Base-by-base conservation (phyloP, 2,329 filamentous ascomycete species). In the Fusarium albosuccineum region DNA sequence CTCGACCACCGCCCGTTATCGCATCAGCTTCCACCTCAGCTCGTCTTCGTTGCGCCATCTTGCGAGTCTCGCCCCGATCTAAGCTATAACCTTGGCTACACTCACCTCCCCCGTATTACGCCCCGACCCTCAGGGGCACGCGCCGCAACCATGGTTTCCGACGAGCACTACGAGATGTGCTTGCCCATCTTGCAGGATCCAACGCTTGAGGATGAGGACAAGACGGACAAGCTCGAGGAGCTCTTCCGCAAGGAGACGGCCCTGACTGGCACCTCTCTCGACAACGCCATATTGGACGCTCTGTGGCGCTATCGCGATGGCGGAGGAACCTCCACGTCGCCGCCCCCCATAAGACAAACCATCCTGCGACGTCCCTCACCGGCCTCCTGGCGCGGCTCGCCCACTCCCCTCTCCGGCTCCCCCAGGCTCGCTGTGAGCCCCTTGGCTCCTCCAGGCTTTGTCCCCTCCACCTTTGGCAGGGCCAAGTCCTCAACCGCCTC, bases 91-190 rank as follows among this genome's bases (percentile, higher is more conserved):
- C 22, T 22, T 22, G 22, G 66, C 66, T 56, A 52, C 36, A 33
- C 54, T 54, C 45, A 45, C 48, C 30, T 44, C 34, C 46, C 45
- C 50, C 62, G 51, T 42, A 60, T 55, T 51, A 46, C 46, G 55
- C 51, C 49, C 44, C 44, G n/a, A 46, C 40, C 13, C 44, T 42
- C 30, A 48, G 61, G 52, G 67, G 52, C 29, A 51, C 53, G 57
- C 52, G 56, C 51, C 74, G 72, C 80, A 75, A 86, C 66, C 77
- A 97, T 98, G 95, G 90, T 97, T 66, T 92, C 94, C 73, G 95
- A 98, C 84, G 90, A 94, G 73, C 89, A 95, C 57, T 97, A 97
- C 83, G 94, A 97, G 73, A 87, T 96, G 75, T 97, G 94, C 79
- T 88, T 97, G 77, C 92, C 93, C 53, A 88, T 97, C 76, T 87